These are phyloP conservation scores for Nakazawaea laoshanensis DNA, from an alignment of 805 yeast species.

Conservation along the genomic window DNA sequence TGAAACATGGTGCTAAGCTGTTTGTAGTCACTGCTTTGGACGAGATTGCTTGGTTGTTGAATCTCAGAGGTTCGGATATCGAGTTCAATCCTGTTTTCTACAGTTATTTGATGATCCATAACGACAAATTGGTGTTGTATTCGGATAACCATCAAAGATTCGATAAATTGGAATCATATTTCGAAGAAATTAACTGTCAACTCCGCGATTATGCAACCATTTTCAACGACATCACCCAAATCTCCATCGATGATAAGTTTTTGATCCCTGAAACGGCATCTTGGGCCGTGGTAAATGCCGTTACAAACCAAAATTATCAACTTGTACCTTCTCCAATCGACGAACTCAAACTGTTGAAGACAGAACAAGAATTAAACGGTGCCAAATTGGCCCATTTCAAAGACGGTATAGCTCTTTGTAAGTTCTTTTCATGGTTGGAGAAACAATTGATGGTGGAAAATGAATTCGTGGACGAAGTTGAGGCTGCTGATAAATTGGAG, in stretches of 20 bases:
- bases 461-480: slow-evolving; percentile 51
- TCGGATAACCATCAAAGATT: slow-evolving; percentile 32
- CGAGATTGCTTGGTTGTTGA: slow-evolving; percentile 87
- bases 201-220: slow-evolving; percentile 35
- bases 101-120: slow-evolving; percentile 39
- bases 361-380: slow-evolving; percentile 38
- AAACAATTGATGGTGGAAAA: slow-evolving; percentile 30
- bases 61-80: slow-evolving; percentile 56
- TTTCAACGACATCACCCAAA: slow-evolving; percentile 32
- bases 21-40: slow-evolving; percentile 50
- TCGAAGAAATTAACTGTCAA: slow-evolving; percentile 33
- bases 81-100: slow-evolving; percentile 48
- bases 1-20: slow-evolving; percentile 15
- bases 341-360: slow-evolving; percentile 44
- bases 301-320: slow-evolving; percentile 26
- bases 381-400: slow-evolving; percentile 45
- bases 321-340: slow-evolving; percentile 50
- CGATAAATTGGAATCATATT: slow-evolving; percentile 26
- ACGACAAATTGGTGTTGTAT: slow-evolving; percentile 29
- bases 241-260: slow-evolving; percentile 29
- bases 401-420: slow-evolving; percentile 48
- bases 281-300: slow-evolving; percentile 59
- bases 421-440: slow-evolving; percentile 53
- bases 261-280: slow-evolving; percentile 51
- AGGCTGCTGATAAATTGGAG: slow-evolving; percentile 53